These are phyloP conservation scores for Arabidopsis arenosa DNA, from an alignment of 345 rosid genomes.

Conservation along the genomic window DNA sequence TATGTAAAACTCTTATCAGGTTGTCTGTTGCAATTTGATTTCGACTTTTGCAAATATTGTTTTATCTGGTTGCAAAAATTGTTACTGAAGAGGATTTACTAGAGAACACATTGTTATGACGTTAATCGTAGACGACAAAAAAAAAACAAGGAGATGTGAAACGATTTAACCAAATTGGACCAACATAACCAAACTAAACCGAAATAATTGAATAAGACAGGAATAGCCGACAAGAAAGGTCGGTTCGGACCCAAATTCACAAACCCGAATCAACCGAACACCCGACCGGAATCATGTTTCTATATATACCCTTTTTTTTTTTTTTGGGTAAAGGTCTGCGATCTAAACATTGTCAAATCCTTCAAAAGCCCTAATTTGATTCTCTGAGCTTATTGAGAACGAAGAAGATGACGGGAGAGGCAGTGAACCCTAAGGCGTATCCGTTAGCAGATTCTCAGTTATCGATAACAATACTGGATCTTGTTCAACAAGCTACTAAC, in stretches of 20 bases:
- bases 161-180: too few relatives aligned
- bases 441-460: conserved; percentile 81
- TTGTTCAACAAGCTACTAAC: conserved; percentile 86
- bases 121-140: background rate
- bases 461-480: conserved; percentile 69
- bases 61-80: background rate
- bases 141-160: conserved; percentile 5
- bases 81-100: background rate
- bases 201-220: background rate
- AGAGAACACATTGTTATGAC: background rate
- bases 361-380: conserved; percentile 1
- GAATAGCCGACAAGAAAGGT: background rate
- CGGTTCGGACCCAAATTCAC: background rate
- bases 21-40: background rate
- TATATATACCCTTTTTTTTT: background rate
- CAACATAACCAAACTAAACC: background rate
- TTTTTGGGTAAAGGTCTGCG: background rate
- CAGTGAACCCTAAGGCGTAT: conserved; percentile 86
- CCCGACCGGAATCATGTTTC: background rate
- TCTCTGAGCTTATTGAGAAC: conserved; percentile 8
- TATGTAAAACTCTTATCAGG: background rate
- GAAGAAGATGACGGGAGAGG: conserved; percentile 56
- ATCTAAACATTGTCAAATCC: background rate
- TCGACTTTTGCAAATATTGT: background rate
- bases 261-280: background rate